Base-by-base conservation (phyloP, 164 flowering plant species). In the Annona cherimola region DNA sequence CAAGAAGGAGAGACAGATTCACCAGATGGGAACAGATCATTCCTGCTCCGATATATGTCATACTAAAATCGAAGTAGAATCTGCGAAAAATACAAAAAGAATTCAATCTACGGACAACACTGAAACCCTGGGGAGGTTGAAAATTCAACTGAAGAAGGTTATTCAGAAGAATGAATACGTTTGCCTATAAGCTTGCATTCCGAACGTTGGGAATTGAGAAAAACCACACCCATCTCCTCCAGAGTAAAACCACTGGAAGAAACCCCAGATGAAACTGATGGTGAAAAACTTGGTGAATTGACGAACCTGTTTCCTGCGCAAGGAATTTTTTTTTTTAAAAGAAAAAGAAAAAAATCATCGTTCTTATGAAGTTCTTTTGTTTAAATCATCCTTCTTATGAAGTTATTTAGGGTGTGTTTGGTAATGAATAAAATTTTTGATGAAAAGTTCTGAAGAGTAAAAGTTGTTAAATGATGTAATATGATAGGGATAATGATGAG, bases 21-120 rank as follows among this genome's bases (percentile, higher is more conserved):
- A 92, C 97, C 19, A 92, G 78, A 75, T 94, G 96, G 35, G 99
- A 83, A 77, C 91, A 89, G 3, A 94, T 91, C 97, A 94, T 94
- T 74, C 98, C 97, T 0, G 97, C 97, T 73, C 97, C 98, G 4
- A 94, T 72, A 42, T 90, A 94, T 14, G 97, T 93, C 87, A 79
- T 77, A 70, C 86, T 87, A 75, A 93, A 93, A 80, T 91, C 92
- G 50, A 94, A 90, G 83, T 82, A 94, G 76, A 91, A 91, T 74
- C 97, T 91, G 93, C 87, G 79, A 67, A 70, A 72, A 54, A 57
- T 63, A 75, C 66, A 35, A 65, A 39, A 7, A 45, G 14, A 35
- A 41, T 9, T 57, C 63, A 65, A 35, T 11, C 4, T 20, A 43
- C 45, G 16, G 11, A 7, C 0, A 46, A 63, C 6, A 20, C 63